A percentile compares a stretch with the other conserved stretches of the same genome.
These are phyloP conservation scores for Cryptomeria japonica DNA, from an alignment of 75 land plant genomes.

Conservation along the genomic window DNA sequence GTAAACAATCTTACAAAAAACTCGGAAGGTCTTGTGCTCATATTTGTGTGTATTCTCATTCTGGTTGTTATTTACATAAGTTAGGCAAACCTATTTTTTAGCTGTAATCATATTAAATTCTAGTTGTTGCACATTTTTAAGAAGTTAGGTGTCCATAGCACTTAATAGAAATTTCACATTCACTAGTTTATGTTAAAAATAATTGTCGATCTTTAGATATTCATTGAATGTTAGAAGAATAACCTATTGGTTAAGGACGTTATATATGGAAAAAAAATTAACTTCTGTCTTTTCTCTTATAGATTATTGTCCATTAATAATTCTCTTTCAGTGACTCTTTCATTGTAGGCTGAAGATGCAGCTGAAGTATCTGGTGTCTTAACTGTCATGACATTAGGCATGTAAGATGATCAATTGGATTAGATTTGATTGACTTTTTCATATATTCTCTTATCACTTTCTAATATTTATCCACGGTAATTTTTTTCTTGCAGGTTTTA, in stretches of 20 bases:
- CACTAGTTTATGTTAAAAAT: background rate
- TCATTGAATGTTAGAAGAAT: background rate
- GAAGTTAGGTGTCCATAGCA: background rate
- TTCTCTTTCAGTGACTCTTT: background rate
- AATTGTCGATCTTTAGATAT: background rate
- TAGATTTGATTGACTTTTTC: background rate
- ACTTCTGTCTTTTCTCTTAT: background rate
- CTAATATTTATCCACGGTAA: background rate
- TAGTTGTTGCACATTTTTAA: background rate
- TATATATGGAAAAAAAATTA: background rate
- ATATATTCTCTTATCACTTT: background rate
- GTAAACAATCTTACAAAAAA: background rate
- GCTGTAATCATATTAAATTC: background rate
- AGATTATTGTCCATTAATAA: background rate
- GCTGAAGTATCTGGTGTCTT: constrained; percentile 91
- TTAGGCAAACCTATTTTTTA: background rate
- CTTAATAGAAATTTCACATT: background rate
- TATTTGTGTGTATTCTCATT: background rate
- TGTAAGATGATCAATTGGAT: constrained; percentile 60
- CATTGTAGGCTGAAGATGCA: constrained; percentile 70
- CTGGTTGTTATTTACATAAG: too few species aligned
- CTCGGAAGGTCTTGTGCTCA: background rate
- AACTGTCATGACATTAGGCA: constrained; percentile 94
- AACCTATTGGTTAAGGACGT: background rate
- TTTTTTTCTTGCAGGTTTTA: constrained; percentile 62